Base-by-base conservation (phyloP, 192 early-diverging fungal species). In the Backusella psychrophila region DNA sequence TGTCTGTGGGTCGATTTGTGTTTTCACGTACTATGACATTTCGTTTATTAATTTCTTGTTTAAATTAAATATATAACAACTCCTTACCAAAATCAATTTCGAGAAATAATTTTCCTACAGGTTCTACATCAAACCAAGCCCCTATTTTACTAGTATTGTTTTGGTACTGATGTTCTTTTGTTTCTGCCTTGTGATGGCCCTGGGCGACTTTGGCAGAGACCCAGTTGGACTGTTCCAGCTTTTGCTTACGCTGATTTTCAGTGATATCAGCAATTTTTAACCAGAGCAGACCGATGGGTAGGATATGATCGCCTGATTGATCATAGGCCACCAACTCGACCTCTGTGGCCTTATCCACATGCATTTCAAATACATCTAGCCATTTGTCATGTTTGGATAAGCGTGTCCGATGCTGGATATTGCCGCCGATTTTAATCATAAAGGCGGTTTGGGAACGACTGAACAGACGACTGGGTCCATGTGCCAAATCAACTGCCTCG, bases 211-310 rank as follows among this genome's bases (percentile, higher is more conserved):
- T 75, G 34, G 87, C 86, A 34, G 85, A 74, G 0, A 84, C 84
- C 89, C 88, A 87, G 76, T 83, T 78, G 33, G 87, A 84, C 44
- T 82, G 83, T 59, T 87, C 88, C 8, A 91, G 85, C 79, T 93
- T 90, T 77, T 90, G 86, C 75, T 90, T 90, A 63, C 92, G 88
- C 38, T 95, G 77, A 44, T 92, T 92, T 76, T 97, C 95, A 56
- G 93, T 91, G 66, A 99, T 89, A 78, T 99, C 98, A 0, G 92
- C 92, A 36, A 98, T 87, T 73, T 96, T 96, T 74, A 98, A 91
- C 98, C 98, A 99, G 77, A 94, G 76, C 68, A 97, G 75, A 6
- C 94, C 94, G 70, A 97, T 86, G 56, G 97, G 87, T n/a, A 89
- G 85, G 19, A 59, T 72, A 3, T 70, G 38, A 29, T 77, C 69